Evolutionary conservation across 345 rosid genomes (phyloP), one percentile per base, ranked within the genome.

Genomic region (Citrus reticulata): DNA sequence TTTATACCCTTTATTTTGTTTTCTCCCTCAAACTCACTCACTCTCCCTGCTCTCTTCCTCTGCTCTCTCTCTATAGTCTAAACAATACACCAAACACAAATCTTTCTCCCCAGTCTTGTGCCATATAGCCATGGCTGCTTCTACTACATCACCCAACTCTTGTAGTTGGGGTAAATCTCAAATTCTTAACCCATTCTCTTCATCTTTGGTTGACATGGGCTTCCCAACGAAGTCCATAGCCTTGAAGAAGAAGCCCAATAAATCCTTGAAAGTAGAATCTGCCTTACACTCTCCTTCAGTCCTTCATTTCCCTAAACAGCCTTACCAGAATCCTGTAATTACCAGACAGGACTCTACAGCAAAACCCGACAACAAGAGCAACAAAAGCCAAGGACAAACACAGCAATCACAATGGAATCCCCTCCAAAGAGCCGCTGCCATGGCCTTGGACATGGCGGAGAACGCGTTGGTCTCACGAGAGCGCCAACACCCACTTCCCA

Each of bases 401-500:
- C 46, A 11, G 11, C 79, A 35, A n/a, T 68, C 19, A 72, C 82
- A 79, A 7, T 90, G 89, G 96, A 95, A 90, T 54, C 71, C 90
- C 59, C 60, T 95, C 65, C 98, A 93, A 82, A 89, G 84, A 74
- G 91, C 89, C 20, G 98, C 95, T 0, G 84, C 93, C 7, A 46
- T 86, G 69, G 95, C 93, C 32, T 66, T 95, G 2, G 93, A 92
- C 77, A 55, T 84, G 22, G 93, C 91, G 1, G 99, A 95, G 74
- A 24, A 80, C 32, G 95, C 93, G 79, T 83, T 95, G 71, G 73
- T 92, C 2, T 80, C 89, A 19, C 89, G 83, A 51, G 99, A 95
- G 81, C 86, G 82, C 55, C 87, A 87, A 49, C 85, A 77, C 35
- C 91, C 91, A 10, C 90, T 95, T 1, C 97, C 98, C 29, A 95